Evolutionary conservation across 805 yeast genomes (phyloP).

Genomic region (Monosporozyma yasuniensis): DNA sequence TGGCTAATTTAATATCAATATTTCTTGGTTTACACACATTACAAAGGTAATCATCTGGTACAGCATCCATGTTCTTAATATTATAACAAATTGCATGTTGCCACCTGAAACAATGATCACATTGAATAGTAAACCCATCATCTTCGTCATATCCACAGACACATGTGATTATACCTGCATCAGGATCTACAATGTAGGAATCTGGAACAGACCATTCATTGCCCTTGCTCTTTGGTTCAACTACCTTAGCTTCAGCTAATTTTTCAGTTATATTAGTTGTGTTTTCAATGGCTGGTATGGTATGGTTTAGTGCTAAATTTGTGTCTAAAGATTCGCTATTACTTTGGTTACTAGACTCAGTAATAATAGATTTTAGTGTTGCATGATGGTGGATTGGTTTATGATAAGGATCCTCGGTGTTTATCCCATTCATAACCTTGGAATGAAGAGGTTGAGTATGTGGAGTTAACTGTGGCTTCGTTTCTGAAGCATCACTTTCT

Average conservation of each 20-base stretch:
- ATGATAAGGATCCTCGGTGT: background rate
- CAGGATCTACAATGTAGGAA: slow-evolving; percentile 61
- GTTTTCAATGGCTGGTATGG: background rate
- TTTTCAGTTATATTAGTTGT: background rate
- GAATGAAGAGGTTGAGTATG: background rate
- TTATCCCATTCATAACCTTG: no score
- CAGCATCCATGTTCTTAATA: slow-evolving; percentile 58
- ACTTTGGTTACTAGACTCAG: background rate
- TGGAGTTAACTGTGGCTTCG: background rate
- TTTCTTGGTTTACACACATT: slow-evolving; percentile 59
- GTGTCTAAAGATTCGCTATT: background rate
- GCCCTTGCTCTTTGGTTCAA: background rate
- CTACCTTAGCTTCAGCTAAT: background rate
- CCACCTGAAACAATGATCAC: slow-evolving; percentile 89
- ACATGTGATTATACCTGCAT: slow-evolving; percentile 81
- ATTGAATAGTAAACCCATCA: slow-evolving; percentile 90
- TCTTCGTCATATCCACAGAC: slow-evolving; percentile 81
- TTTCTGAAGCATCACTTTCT: background rate
- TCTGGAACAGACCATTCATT: slow-evolving; percentile 27
- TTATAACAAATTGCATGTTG: slow-evolving; percentile 91
- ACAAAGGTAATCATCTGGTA: slow-evolving; percentile 76
- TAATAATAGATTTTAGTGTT: background rate
- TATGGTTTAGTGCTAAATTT: background rate
- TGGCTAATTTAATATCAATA: slow-evolving; percentile 38
- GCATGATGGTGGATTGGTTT: background rate